These are phyloP conservation scores for Garcia nutans DNA, from an alignment of 345 rosid genomes.

Conservation along the genomic window DNA sequence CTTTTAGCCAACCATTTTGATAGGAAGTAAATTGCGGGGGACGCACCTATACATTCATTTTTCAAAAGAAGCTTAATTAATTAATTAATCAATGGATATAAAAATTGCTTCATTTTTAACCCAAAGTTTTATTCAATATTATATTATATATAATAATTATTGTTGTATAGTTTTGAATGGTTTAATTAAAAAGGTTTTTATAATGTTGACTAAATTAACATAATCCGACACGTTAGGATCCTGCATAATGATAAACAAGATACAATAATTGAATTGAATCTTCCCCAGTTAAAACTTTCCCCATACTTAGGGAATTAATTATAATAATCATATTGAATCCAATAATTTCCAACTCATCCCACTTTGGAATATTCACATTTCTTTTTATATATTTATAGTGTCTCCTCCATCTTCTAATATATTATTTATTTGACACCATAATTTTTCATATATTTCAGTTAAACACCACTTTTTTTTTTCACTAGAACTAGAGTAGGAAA, in stretches of 20 bases:
- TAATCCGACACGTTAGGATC: background rate
- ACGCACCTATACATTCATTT: background rate
- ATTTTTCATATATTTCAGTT: too few relatives aligned
- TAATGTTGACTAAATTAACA: background rate
- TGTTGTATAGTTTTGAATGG: background rate
- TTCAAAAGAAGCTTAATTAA: background rate
- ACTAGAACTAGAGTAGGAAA: too few relatives aligned
- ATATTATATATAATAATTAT: background rate
- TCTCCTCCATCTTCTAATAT: too few relatives aligned
- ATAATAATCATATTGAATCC: background rate
- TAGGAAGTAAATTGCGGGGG: background rate
- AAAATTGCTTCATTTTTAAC: too few relatives aligned
- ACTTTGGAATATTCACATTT: background rate
- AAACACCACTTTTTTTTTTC: too few relatives aligned
- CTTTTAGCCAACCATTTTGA: background rate
- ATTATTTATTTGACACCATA: too few relatives aligned
- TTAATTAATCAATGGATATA: background rate
- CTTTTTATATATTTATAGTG: background rate
- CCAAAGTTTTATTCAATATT: background rate
- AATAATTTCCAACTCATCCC: background rate
- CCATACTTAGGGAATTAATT: background rate
- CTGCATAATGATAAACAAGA: background rate
- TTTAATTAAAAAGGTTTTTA: background rate
- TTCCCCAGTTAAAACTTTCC: constrained; percentile 18
- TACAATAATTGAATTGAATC: constrained; percentile 12